Conservation (phyloP, 345 rosid species). For the Arabidopsis suecica region DNA sequence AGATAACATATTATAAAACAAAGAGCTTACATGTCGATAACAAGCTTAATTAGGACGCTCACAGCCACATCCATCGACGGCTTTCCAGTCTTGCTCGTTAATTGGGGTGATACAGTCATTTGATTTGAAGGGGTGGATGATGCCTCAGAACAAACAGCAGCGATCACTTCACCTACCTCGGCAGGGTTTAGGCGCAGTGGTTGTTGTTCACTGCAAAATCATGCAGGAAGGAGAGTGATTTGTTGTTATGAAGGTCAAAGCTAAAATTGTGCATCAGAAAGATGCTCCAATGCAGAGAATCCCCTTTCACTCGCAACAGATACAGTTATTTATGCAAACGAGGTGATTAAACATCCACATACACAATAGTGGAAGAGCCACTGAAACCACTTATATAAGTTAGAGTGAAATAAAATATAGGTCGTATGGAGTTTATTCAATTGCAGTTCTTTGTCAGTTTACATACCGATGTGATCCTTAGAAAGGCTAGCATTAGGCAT, state of each 20-base stretch:
- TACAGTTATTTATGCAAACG: slow-evolving; percentile 18
- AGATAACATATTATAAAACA: neutral
- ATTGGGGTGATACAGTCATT: slow-evolving; percentile 76
- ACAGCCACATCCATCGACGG: slow-evolving; percentile 96
- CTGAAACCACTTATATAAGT: slow-evolving; percentile 33
- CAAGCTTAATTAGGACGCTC: slow-evolving; percentile 96
- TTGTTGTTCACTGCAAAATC: slow-evolving; percentile 87
- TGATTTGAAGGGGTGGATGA: slow-evolving; percentile 60
- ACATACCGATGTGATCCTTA: slow-evolving; percentile 20
- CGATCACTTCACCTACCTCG: slow-evolving; percentile 94
- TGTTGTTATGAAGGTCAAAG: slow-evolving; percentile 24
- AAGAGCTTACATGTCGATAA: slow-evolving; percentile 89
- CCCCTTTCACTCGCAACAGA: slow-evolving; percentile 31
- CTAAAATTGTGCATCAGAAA: slow-evolving; percentile 30
- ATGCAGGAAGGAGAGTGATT: slow-evolving; percentile 40
- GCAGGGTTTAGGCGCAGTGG: slow-evolving; percentile 84
- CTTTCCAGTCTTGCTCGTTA: slow-evolving; percentile 79
- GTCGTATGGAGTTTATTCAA: slow-evolving; percentile 19
- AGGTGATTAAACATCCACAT: slow-evolving; percentile 20
- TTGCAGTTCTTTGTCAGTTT: slow-evolving; percentile 25
- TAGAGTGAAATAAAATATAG: slow-evolving; percentile 23
- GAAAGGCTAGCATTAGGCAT: slow-evolving; percentile 25
- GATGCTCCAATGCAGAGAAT: slow-evolving; percentile 28
- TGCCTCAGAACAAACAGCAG: slow-evolving; percentile 94
- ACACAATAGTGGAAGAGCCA: slow-evolving; percentile 18